Evolutionary conservation across 108 stramenopile species (phyloP), one percentile per base, ranked within the genome.

Genomic region (Cylindrotheca closterium): DNA sequence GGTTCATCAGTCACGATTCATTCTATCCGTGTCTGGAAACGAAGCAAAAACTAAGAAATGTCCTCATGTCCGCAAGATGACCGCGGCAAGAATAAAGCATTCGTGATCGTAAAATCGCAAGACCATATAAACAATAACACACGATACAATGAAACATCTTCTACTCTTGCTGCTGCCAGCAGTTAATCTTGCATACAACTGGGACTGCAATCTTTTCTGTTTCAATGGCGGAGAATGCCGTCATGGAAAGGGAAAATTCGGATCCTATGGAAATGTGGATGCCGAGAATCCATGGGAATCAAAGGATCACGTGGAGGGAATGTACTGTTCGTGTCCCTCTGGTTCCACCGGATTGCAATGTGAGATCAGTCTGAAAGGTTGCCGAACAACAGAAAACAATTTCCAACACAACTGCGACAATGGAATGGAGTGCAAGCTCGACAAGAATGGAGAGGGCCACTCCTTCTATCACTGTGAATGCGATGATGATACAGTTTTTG

Each of bases 341-440:
- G 81, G 81, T 3, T 85, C 60, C 56, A 78, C 81, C 1, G 84
- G 84, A 37, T 53, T 85, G 47, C 77, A 80, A 47, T 85, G 84
- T 51, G 84, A 85, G 53, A 70, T 78, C 47, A 62, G 77, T 15
- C 52, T 78, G 42, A 70, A 57, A 29, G 68, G 75, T 24, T 85
- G 84, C 25, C 58, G 27, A 0, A 65, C 15, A 7, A 10, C 37
- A 15, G 37, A 42, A 10, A 42, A 42, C 37, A 42, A 42, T 42
- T 7, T 10, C 37, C 37, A 15, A 2, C 67, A 73, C 25, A 78
- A 60, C 29, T 85, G 84, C 55, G 66, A 75, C 53, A 82, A 85
- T 54, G 84, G 84, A 10, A 66, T 54, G 18, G 52, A 71, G 0
- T 85, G 84, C 25, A 55, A 56, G 3, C 67, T 62, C 47, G 60